phyloP scores from a whole-genome alignment of 2,329 filamentous ascomycete genomes.

The Penicillium sp. region DNA sequence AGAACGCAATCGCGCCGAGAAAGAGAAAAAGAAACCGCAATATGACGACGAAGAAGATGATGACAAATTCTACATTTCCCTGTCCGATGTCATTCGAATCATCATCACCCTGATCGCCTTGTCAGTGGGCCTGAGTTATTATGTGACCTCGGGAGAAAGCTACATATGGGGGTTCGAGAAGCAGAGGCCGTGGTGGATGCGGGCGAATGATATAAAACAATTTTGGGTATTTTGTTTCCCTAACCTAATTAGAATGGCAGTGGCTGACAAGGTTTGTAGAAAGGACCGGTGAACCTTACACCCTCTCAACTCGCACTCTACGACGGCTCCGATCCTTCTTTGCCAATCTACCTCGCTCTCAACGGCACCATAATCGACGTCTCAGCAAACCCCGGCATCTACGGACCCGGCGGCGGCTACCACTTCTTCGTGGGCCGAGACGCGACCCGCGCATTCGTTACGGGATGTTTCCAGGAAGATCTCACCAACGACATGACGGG shows the following conservation, averaged over 20 bases:
- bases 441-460: slow-evolving; percentile 83
- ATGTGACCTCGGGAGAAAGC: slow-evolving; percentile 67
- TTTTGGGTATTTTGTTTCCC: slow-evolving; percentile 51
- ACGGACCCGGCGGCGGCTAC: slow-evolving; percentile 83
- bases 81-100: slow-evolving; percentile 66
- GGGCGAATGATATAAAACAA: slow-evolving; percentile 54
- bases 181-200: slow-evolving; percentile 57
- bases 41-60: slow-evolving; percentile 18
- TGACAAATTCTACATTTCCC: slow-evolving; percentile 32
- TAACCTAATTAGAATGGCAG: too few relatives aligned
- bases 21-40: slow-evolving; percentile 5
- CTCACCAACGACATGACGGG: slow-evolving; percentile 78
- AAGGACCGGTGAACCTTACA: slow-evolving; percentile 65
- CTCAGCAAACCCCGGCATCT: slow-evolving; percentile 52
- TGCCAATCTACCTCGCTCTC: slow-evolving; percentile 86
- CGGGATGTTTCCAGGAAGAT: slow-evolving; percentile 87
- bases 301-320: slow-evolving; percentile 68
- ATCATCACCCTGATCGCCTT: slow-evolving; percentile 63
- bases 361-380: slow-evolving; percentile 66
- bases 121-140: slow-evolving; percentile 69
- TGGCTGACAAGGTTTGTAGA: slow-evolving; percentile 29
- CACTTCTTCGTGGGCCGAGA: slow-evolving; percentile 81
- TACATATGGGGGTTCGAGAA: slow-evolving; percentile 61
- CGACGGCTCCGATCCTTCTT: slow-evolving; percentile 69
- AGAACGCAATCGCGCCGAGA: slow-evolving; percentile 6